Percentiles rank a stretch among this genome's conserved stretches.
Conservation (phyloP, 805 yeast species). For the Wickerhamomyces bovis region DNA sequence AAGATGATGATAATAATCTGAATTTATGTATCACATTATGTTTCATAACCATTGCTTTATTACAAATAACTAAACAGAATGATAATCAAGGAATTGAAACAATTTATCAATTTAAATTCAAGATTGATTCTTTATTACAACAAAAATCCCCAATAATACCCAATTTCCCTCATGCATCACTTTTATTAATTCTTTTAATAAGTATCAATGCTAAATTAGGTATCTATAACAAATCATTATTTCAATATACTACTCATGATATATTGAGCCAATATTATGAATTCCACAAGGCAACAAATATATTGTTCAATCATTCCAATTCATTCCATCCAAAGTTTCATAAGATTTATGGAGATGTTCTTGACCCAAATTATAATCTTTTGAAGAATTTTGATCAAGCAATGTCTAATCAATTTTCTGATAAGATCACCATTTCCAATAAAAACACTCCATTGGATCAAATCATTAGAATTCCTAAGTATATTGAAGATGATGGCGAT, state of each 20-base stretch:
- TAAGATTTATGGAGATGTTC: slow-evolving; percentile 17
- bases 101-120: not conserved
- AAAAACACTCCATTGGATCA: slow-evolving; percentile 20
- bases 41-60: slow-evolving; percentile 2
- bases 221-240: slow-evolving; percentile 9
- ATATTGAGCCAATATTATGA: slow-evolving; percentile 9
- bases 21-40: slow-evolving; percentile 7
- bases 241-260: slow-evolving; percentile 3
- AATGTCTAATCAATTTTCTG: not conserved
- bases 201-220: slow-evolving; percentile 17
- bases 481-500: slow-evolving; percentile 12
- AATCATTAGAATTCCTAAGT: slow-evolving; percentile 20
- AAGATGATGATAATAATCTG: slow-evolving; percentile 1
- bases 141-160: not conserved
- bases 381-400: slow-evolving; percentile 5
- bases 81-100: not conserved
- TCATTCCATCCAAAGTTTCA: slow-evolving; percentile 9
- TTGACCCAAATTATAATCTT: slow-evolving; percentile 17
- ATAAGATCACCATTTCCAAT: slow-evolving; percentile 13
- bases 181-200: slow-evolving; percentile 7
- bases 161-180: not conserved
- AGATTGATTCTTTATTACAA: not conserved
- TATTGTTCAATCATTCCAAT: slow-evolving; percentile 11
- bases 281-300: slow-evolving; percentile 11
- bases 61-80: slow-evolving; percentile 1